Evolutionary conservation across 73 alveolate species (phyloP).

Genomic region (Symbiodinium pilosum): DNA sequence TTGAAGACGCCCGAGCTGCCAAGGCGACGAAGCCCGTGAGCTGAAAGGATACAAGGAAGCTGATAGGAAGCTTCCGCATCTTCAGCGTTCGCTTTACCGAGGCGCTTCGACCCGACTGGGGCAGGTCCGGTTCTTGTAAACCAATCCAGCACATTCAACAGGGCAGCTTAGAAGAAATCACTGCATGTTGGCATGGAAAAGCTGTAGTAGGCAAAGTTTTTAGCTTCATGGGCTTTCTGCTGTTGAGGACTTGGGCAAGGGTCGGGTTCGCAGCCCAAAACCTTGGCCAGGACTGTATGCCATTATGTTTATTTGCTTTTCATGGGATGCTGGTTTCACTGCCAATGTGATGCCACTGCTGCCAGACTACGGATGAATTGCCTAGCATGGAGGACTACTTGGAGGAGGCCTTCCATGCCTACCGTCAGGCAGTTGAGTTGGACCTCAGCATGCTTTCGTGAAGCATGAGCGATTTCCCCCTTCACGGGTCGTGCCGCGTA

Average conservation of each 20-base stretch:
- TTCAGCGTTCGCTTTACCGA: too few relatives aligned
- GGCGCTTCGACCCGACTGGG: constrained; percentile 7
- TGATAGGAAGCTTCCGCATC: too few relatives aligned
- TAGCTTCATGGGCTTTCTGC: neutral
- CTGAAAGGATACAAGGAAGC: too few relatives aligned
- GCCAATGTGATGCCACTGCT: neutral
- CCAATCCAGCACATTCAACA: too few relatives aligned
- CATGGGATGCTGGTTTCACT: neutral
- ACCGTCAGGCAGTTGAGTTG: constrained; percentile 55
- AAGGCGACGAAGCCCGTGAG: neutral
- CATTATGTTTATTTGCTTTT: neutral
- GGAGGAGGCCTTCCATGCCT: constrained; percentile 19
- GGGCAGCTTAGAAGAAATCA: too few relatives aligned
- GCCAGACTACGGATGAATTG: neutral
- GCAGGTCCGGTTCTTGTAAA: neutral
- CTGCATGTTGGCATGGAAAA: too few relatives aligned
- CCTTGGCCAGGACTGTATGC: neutral
- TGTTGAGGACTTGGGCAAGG: neutral
- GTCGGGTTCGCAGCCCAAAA: constrained; percentile 2
- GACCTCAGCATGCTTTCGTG: too few relatives aligned
- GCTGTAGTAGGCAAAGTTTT: neutral
- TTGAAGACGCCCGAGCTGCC: constrained; percentile 60
- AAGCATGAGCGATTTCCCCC: neutral
- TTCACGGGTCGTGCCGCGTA: neutral
- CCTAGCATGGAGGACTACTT: neutral